Conservation (phyloP, 2,329 filamentous ascomycete genomes). For the Penicillium corylophilum region DNA sequence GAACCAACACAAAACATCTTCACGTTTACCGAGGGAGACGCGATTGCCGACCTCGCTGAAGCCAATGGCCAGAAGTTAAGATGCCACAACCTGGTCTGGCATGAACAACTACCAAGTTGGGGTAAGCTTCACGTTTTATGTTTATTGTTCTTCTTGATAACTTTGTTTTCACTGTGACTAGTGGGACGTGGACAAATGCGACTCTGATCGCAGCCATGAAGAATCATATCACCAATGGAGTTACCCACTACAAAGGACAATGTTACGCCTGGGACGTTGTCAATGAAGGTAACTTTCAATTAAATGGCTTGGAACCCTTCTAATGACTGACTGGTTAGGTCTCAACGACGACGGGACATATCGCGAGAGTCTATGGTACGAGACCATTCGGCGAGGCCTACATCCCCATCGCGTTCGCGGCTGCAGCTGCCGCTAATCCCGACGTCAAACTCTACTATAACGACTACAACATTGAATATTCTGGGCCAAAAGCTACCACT, state of each 20-base stretch:
- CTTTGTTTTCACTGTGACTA: slow-evolving; percentile 35
- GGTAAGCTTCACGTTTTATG: slow-evolving; percentile 50
- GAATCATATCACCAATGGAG: slow-evolving; percentile 41
- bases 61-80: slow-evolving; percentile 52
- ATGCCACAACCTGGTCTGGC: slow-evolving; percentile 62
- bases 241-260: slow-evolving; percentile 36
- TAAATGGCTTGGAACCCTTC: background rate
- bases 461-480: slow-evolving; percentile 45
- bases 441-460: slow-evolving; percentile 47
- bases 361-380: slow-evolving; percentile 42
- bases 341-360: slow-evolving; percentile 50
- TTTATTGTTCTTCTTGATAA: slow-evolving; percentile 25
- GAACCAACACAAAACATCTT: slow-evolving; percentile 60
- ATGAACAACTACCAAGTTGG: slow-evolving; percentile 51
- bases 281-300: slow-evolving; percentile 32
- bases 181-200: slow-evolving; percentile 56
- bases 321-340: slow-evolving; percentile 19
- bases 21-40: slow-evolving; percentile 58
- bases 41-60: slow-evolving; percentile 42
- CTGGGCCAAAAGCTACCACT: slow-evolving; percentile 36
- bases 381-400: slow-evolving; percentile 48
- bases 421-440: slow-evolving; percentile 60
- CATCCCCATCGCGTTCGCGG: slow-evolving; percentile 48
- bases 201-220: slow-evolving; percentile 58
- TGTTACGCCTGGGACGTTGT: slow-evolving; percentile 44